Evolutionary conservation across 441 rosid genomes (phyloP).

Genomic region (Syzygium syzygioides): DNA sequence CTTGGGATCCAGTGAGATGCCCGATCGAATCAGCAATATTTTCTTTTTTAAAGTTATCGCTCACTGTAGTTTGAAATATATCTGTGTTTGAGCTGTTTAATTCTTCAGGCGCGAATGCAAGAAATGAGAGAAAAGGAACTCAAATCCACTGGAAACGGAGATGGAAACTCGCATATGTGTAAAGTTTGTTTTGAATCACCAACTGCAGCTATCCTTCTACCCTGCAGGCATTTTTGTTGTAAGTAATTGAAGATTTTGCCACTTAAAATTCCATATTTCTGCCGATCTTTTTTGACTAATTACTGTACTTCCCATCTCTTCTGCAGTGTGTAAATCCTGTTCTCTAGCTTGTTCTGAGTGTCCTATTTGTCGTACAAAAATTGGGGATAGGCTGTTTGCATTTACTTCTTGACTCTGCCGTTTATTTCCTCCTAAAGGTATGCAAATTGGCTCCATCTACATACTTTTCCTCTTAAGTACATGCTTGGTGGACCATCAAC

Average conservation of each 20-base stretch:
- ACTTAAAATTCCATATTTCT: background rate
- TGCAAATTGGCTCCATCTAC: constrained; percentile 3
- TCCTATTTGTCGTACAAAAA: constrained; percentile 95
- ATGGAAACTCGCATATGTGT: constrained; percentile 83
- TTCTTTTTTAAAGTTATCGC: background rate
- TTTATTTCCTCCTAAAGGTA: constrained; percentile 23
- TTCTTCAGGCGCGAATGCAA: constrained; percentile 83
- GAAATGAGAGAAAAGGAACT: constrained; percentile 94
- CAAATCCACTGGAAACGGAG: constrained; percentile 60
- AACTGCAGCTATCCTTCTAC: constrained; percentile 95
- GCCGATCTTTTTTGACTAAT: background rate
- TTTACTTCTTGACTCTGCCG: constrained; percentile 60
- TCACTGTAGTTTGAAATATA: background rate
- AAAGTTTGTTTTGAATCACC: constrained; percentile 93
- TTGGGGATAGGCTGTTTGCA: constrained; percentile 86
- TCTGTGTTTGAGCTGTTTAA: background rate
- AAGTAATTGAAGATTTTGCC: constrained; percentile 25
- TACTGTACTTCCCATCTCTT: background rate
- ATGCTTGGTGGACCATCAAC: background rate
- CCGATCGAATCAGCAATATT: background rate
- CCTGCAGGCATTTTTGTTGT: constrained; percentile 98
- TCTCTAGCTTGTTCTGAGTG: constrained; percentile 97
- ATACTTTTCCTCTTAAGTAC: background rate
- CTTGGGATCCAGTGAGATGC: background rate
- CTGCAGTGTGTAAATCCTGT: constrained; percentile 96